Conservation (phyloP, 1,284 basidiomycete species). For the Inonotus hispidus region DNA sequence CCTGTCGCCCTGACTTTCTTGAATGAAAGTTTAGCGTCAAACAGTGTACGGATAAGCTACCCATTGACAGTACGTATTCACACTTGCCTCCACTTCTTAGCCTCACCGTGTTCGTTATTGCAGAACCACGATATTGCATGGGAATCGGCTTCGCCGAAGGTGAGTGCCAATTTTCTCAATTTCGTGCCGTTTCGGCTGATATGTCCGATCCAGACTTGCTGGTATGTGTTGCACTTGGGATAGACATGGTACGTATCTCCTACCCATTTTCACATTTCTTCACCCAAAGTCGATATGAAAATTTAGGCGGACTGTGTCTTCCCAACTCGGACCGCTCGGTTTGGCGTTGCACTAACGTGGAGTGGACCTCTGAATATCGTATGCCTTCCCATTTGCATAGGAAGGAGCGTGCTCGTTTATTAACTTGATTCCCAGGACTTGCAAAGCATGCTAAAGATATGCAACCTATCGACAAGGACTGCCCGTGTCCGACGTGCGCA, state of each 20-base stretch:
- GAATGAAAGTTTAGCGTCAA: conserved; percentile 50
- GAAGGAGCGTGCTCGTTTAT: neutral
- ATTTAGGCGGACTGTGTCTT: conserved; percentile 82
- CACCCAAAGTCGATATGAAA: too few species aligned
- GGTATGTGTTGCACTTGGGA: conserved; percentile 81
- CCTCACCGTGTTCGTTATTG: conserved; percentile 17
- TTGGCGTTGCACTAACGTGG: conserved; percentile 79
- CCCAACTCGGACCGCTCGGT: conserved; percentile 81
- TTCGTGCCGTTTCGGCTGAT: neutral
- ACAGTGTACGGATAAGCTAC: conserved; percentile 71
- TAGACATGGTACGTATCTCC: conserved; percentile 66
- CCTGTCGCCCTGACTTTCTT: neutral
- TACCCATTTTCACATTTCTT: neutral
- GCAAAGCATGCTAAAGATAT: conserved; percentile 66
- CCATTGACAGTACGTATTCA: conserved; percentile 56
- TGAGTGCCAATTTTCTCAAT: conserved; percentile 24
- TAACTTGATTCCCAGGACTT: conserved; percentile 38
- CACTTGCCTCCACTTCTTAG: neutral
- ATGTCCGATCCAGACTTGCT: conserved; percentile 57
- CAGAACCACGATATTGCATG: conserved; percentile 83
- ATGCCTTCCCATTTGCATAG: conserved; percentile 23
- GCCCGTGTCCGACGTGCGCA: conserved; percentile 76
- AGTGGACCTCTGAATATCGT: conserved; percentile 79
- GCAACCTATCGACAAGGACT: conserved; percentile 61
- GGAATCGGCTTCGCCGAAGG: conserved; percentile 87